Conservation (phyloP, 495 filamentous ascomycete genomes). For the Staphylotrichum tortipilum region DNA sequence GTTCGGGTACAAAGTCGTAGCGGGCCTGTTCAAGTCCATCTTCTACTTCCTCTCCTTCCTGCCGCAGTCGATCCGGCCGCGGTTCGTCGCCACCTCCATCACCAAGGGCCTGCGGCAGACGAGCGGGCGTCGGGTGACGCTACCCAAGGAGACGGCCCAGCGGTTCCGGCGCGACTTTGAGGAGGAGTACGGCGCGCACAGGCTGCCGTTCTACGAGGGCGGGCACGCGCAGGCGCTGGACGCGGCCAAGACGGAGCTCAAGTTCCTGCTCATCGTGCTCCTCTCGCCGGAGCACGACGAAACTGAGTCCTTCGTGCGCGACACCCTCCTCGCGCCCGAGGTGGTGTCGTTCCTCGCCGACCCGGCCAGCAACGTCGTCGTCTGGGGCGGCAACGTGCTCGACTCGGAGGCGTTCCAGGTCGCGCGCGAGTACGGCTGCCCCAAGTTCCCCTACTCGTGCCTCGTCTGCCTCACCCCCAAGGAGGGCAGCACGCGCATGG, state of each 20-base stretch:
- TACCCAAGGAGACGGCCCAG: slow-evolving; percentile 78
- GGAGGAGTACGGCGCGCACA: slow-evolving; percentile 71
- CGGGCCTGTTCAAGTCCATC: slow-evolving; percentile 57
- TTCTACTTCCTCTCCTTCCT: slow-evolving; percentile 64
- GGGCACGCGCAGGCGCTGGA: slow-evolving; percentile 89
- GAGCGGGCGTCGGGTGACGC: slow-evolving; percentile 61
- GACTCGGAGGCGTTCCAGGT: slow-evolving; percentile 94
- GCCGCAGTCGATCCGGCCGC: slow-evolving; percentile 45
- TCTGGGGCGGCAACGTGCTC: slow-evolving; percentile 87
- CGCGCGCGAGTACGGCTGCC: slow-evolving; percentile 68
- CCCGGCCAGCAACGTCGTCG: slow-evolving; percentile 61
- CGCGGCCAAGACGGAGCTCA: slow-evolving; percentile 77
- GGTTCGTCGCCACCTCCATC: slow-evolving; percentile 47
- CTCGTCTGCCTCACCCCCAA: slow-evolving; percentile 75
- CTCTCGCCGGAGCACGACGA: slow-evolving; percentile 91
- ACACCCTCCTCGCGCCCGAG: slow-evolving; percentile 70
- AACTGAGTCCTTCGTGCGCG: slow-evolving; percentile 69
- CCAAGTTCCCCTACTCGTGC: slow-evolving; percentile 82
- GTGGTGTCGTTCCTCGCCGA: slow-evolving; percentile 65
- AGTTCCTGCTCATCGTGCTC: slow-evolving; percentile 77
- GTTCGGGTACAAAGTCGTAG: slow-evolving; percentile 60
- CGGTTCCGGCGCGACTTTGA: slow-evolving; percentile 88
- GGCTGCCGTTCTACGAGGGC: slow-evolving; percentile 67
- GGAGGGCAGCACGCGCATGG: slow-evolving; percentile 77
- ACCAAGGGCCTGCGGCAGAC: slow-evolving; percentile 53